These are phyloP conservation scores for Salvia hispanica DNA, from an alignment of 257 asterid genomes.

Conservation along the genomic window DNA sequence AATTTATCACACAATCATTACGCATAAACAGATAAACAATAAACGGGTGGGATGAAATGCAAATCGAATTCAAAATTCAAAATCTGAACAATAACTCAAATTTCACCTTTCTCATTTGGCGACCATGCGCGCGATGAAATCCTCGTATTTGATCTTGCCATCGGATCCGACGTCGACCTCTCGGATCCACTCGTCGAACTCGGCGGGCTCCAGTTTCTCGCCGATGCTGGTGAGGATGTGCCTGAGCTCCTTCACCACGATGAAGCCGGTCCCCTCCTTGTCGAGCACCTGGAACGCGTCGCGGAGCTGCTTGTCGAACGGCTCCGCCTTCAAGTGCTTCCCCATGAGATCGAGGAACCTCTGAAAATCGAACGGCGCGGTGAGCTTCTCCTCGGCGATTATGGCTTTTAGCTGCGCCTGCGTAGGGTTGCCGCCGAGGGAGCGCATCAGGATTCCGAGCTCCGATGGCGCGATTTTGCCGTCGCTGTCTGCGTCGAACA, in stretches of 20 bases:
- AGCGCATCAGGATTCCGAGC: conserved; percentile 90
- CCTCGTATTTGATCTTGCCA: conserved; percentile 95
- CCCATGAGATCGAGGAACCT: conserved; percentile 83
- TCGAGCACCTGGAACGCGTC: conserved; percentile 99
- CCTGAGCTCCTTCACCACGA: conserved; percentile 90
- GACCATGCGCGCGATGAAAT: conserved; percentile 92
- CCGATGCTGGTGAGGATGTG: conserved; percentile 93
- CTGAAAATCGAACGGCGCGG: conserved; percentile 71
- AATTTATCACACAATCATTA: conserved; percentile 6
- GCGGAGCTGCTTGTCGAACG: conserved; percentile 93
- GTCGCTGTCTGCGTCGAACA: conserved; percentile 94
- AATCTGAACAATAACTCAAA: conserved; percentile 2
- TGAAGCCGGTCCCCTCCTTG: conserved; percentile 79
- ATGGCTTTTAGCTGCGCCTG: conserved; percentile 86
- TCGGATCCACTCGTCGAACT: conserved; percentile 99
- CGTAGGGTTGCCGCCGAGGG: conserved; percentile 93
- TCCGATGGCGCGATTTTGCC: conserved; percentile 94
- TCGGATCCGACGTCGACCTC: conserved; percentile 96
- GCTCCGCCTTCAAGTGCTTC: conserved; percentile 93
- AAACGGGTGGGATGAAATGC: not conserved
- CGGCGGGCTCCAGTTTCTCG: conserved; percentile 93
- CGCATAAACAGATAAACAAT: conserved; percentile 3
- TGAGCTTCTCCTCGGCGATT: conserved; percentile 72
- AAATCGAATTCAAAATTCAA: conserved; percentile 20
- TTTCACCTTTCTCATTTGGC: conserved; percentile 64